Conservation (phyloP, 1,284 basidiomycete species). For the Fomitiporia mediterranea region DNA sequence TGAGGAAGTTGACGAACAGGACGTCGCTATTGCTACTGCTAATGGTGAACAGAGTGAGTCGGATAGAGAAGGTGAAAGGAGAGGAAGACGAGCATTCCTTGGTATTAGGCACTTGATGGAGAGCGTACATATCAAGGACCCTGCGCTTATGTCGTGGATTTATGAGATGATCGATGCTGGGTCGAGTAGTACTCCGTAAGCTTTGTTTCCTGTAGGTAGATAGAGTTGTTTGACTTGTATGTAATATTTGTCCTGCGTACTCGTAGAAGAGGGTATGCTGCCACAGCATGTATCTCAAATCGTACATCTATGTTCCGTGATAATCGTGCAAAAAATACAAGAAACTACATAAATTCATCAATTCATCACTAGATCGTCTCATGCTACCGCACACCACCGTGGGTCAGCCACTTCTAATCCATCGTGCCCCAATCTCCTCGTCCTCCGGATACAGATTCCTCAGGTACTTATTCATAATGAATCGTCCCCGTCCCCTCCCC, state of each 20-base stretch:
- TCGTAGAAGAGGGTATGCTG: too few relatives aligned
- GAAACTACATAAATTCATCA: too few relatives aligned
- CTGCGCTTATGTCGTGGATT: slow-evolving; percentile 70
- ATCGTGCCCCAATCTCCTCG: slow-evolving; percentile 11
- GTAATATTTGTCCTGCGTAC: too few relatives aligned
- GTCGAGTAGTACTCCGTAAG: not conserved
- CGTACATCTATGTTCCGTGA: not conserved
- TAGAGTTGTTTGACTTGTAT: too few relatives aligned
- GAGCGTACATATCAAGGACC: slow-evolving; percentile 61
- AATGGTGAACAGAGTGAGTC: slow-evolving; percentile 32
- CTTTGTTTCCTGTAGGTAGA: too few relatives aligned
- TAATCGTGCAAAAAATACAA: too few relatives aligned
- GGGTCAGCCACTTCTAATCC: slow-evolving; percentile 15
- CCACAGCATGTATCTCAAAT: not conserved
- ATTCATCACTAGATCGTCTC: too few relatives aligned
- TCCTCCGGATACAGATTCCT: slow-evolving; percentile 20
- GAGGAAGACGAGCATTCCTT: slow-evolving; percentile 65
- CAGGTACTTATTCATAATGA: slow-evolving; percentile 19
- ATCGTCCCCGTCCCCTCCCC: slow-evolving; percentile 15
- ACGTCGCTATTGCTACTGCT: slow-evolving; percentile 32
- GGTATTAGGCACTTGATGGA: slow-evolving; percentile 58
- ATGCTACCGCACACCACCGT: too few relatives aligned
- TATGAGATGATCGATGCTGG: slow-evolving; percentile 71
- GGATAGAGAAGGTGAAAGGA: slow-evolving; percentile 60
- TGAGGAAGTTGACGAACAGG: slow-evolving; percentile 59